Conservation (phyloP, 352 stramenopile species). For the Phytophthora macrochlamydospora region DNA sequence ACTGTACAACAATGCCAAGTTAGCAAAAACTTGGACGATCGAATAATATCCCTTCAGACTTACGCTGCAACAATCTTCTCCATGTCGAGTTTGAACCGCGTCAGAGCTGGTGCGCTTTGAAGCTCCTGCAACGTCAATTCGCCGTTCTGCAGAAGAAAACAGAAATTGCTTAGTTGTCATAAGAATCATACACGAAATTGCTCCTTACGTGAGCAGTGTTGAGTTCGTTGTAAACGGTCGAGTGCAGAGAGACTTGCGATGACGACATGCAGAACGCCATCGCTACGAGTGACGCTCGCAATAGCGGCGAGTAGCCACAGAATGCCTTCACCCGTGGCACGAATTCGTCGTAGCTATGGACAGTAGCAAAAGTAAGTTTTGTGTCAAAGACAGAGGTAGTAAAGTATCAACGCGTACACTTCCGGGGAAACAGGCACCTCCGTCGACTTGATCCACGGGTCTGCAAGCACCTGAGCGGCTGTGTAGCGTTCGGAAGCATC, state of each 20-base stretch:
- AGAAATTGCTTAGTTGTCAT: background rate
- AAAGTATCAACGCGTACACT: constrained; percentile 37
- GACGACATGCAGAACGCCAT: constrained; percentile 79
- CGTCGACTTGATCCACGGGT: constrained; percentile 77
- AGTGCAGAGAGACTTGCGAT: constrained; percentile 51
- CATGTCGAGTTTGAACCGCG: constrained; percentile 68
- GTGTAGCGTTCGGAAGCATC: constrained; percentile 60
- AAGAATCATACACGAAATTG: background rate
- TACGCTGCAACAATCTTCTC: constrained; percentile 70
- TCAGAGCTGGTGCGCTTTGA: constrained; percentile 45
- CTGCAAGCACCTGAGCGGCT: constrained; percentile 61
- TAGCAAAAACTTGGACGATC: background rate
- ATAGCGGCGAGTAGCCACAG: constrained; percentile 67
- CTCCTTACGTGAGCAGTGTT: constrained; percentile 65
- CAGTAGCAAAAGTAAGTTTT: background rate
- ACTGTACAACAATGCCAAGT: constrained; percentile 25
- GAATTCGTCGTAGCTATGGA: constrained; percentile 61
- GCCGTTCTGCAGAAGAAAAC: constrained; percentile 46
- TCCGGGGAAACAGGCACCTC: constrained; percentile 37
- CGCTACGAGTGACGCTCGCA: constrained; percentile 64
- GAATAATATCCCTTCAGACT: constrained; percentile 6
- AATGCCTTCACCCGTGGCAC: constrained; percentile 68
- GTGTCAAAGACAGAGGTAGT: background rate
- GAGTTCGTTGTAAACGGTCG: constrained; percentile 80
- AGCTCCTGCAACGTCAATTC: constrained; percentile 76